Conservation (phyloP, 805 yeast genomes). For the Clavispora fructus region DNA sequence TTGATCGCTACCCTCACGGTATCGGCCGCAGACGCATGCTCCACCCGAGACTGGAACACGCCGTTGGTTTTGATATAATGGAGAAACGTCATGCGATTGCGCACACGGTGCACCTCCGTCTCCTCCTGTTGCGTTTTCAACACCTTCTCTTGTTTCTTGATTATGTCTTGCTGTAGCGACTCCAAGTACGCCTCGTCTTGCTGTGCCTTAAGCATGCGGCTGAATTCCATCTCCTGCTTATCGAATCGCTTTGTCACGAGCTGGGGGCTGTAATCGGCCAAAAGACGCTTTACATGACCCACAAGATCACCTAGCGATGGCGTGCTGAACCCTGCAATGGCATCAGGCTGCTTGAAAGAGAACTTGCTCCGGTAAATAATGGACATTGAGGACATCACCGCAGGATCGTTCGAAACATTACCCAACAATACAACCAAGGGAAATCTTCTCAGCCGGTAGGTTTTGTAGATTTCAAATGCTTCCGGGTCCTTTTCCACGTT, state of each 20-base stretch:
- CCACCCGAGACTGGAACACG: constrained; percentile 9
- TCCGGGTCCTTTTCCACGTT: constrained; percentile 32
- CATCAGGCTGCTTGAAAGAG: constrained; percentile 15
- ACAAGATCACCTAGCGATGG: not conserved
- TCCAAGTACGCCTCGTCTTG: constrained; percentile 40
- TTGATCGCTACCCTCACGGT: constrained; percentile 45
- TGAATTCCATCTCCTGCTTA: constrained; percentile 36
- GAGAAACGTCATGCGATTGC: constrained; percentile 17
- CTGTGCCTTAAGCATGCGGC: constrained; percentile 34
- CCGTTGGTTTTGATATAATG: constrained; percentile 10
- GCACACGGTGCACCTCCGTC: constrained; percentile 3
- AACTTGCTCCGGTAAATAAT: constrained; percentile 28
- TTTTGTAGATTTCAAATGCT: constrained; percentile 31
- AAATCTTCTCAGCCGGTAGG: constrained; percentile 22
- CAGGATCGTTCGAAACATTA: constrained; percentile 32
- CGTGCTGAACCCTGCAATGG: no score
- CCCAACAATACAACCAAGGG: constrained; percentile 37
- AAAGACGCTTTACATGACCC: constrained; percentile 18
- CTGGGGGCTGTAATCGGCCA: constrained; percentile 34
- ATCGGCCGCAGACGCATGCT: constrained; percentile 3
- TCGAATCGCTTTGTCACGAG: constrained; percentile 32
- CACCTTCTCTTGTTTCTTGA: constrained; percentile 45
- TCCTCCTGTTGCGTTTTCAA: constrained; percentile 9
- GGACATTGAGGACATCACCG: constrained; percentile 36
- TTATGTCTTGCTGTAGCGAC: constrained; percentile 45